Conservation (phyloP, 306 rosid genomes). For the Fagus crenata region DNA sequence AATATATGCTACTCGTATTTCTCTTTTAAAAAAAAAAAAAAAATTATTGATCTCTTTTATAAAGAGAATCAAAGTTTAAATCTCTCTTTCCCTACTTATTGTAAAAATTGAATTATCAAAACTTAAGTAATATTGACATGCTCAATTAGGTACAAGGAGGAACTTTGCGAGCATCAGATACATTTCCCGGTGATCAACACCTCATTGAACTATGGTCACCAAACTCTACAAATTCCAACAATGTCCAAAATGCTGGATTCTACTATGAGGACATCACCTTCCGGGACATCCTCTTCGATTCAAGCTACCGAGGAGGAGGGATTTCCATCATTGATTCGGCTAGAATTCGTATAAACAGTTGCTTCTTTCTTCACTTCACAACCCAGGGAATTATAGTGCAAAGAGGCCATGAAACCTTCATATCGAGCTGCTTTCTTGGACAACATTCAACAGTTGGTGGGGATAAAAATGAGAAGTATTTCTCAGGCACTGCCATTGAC, state of each 20-base stretch:
- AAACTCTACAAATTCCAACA: conserved; percentile 27
- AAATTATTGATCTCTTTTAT: too few relatives aligned
- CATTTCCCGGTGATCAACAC: conserved; percentile 60
- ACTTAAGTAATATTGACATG: neutral
- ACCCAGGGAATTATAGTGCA: conserved; percentile 59
- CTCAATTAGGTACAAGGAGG: conserved; percentile 54
- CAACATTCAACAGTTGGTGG: conserved; percentile 64
- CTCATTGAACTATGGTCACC: conserved; percentile 56
- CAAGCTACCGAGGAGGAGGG: conserved; percentile 62
- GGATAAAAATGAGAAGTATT: conserved; percentile 45
- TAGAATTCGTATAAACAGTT: conserved; percentile 57
- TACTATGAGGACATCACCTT: conserved; percentile 73
- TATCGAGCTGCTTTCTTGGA: conserved; percentile 60
- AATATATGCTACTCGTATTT: too few relatives aligned
- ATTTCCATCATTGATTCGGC: conserved; percentile 46
- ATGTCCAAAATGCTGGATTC: conserved; percentile 30
- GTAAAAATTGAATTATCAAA: neutral
- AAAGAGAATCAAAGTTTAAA: too few relatives aligned
- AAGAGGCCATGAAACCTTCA: conserved; percentile 59
- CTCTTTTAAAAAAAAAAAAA: too few relatives aligned
- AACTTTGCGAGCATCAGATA: conserved; percentile 58
- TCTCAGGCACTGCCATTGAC: conserved; percentile 47
- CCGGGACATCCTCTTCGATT: conserved; percentile 63
- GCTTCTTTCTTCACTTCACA: conserved; percentile 71
- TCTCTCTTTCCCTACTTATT: neutral